Conservation (phyloP, 2,329 filamentous ascomycete genomes). For the Juglanconis sp. region DNA sequence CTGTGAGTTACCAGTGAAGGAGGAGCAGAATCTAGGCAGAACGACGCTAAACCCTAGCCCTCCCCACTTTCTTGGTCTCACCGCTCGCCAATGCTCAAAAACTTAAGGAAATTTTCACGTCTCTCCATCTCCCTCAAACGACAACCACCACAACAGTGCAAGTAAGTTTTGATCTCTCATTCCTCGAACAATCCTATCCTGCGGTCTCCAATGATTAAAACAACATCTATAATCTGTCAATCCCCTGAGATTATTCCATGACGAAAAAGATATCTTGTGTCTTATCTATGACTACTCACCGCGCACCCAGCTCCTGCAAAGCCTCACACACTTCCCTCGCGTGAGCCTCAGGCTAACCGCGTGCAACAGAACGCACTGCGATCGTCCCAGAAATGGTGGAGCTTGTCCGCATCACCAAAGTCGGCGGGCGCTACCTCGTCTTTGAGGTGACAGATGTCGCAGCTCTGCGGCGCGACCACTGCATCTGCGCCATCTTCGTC, state of each 20-base stretch:
- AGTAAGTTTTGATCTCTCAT: conserved; percentile 21
- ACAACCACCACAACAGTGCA: conserved; percentile 19
- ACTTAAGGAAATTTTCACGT: conserved; percentile 4
- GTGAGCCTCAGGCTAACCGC: conserved; percentile 8
- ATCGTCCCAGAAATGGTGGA: conserved; percentile 29
- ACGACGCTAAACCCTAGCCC: not conserved
- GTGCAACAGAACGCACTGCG: conserved; percentile 12
- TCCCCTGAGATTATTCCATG: conserved; percentile 51
- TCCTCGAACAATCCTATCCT: not conserved
- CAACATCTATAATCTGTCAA: conserved; percentile 54
- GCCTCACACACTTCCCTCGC: conserved; percentile 9
- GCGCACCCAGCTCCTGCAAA: conserved; percentile 17
- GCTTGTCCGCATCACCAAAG: conserved; percentile 74
- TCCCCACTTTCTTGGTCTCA: not conserved
- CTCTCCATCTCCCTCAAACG: conserved; percentile 15
- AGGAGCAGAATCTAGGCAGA: not conserved
- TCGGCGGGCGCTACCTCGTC: conserved; percentile 79
- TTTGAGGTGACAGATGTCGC: conserved; percentile 83
- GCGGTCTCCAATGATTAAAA: conserved; percentile 42
- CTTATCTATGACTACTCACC: conserved; percentile 32
- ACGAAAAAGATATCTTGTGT: conserved; percentile 26
- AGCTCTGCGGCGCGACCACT: conserved; percentile 72
- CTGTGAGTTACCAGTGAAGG: not conserved
- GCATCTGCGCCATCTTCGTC: conserved; percentile 81
- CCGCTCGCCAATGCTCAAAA: not conserved